Evolutionary conservation across 179 eudicot species (phyloP).

Genomic region (Actinidia chinensis): DNA sequence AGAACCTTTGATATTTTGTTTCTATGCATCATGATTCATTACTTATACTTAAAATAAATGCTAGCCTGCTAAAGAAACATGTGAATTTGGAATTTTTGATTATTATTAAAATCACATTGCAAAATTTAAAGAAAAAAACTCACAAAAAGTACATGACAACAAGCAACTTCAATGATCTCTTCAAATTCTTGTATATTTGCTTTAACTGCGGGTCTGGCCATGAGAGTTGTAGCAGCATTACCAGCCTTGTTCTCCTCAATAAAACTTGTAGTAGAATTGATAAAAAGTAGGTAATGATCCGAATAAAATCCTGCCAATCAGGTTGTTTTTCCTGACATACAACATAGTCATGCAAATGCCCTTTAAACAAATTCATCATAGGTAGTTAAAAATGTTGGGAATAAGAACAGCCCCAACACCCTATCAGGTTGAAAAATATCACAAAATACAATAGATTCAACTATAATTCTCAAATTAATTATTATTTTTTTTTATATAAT

Average conservation of each 20-base stretch:
- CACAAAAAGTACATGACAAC: too few relatives aligned
- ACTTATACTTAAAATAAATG: background rate
- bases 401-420: too few relatives aligned
- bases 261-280: conserved; percentile 91
- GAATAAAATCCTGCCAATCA: conserved; percentile 96
- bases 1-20: conserved; percentile 44
- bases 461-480: too few relatives aligned
- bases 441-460: too few relatives aligned
- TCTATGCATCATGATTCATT: background rate
- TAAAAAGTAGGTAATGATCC: conserved; percentile 73
- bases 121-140: background rate
- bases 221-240: conserved; percentile 90
- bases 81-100: background rate
- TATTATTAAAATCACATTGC: background rate
- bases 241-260: conserved; percentile 94
- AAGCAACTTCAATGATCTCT: background rate
- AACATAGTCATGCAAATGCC: too few relatives aligned
- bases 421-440: too few relatives aligned
- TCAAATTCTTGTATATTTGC: conserved; percentile 50
- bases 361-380: too few relatives aligned
- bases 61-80: background rate
- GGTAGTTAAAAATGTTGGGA: too few relatives aligned
- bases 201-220: conserved; percentile 91
- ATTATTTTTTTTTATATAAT: too few relatives aligned
- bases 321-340: conserved; percentile 66